These are phyloP conservation scores for Trichoderma gamsii DNA, from an alignment of 495 filamentous ascomycete species.

Conservation along the genomic window DNA sequence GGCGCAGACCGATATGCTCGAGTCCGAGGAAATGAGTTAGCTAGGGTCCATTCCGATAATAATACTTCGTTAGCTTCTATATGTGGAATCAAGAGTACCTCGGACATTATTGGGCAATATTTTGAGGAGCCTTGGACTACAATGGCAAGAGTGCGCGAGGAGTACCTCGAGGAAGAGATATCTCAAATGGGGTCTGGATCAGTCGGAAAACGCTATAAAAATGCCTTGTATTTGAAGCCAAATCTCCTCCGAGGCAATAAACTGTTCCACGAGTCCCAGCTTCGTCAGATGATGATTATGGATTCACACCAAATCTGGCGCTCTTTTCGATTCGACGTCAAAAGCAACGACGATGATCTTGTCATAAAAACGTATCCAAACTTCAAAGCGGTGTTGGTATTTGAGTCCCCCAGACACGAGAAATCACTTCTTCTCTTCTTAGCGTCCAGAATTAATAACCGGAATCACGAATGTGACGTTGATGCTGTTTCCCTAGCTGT, in stretches of 20 bases:
- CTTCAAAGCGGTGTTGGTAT: not conserved
- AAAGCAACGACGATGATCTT: not conserved
- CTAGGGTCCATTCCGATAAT: not conserved
- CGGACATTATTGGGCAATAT: not conserved
- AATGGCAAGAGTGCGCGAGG: not conserved
- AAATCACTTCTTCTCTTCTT: not conserved
- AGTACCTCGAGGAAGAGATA: not conserved
- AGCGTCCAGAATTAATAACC: not conserved
- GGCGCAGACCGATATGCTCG: not conserved
- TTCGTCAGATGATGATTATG: not conserved
- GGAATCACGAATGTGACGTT: not conserved
- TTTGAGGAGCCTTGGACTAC: not conserved
- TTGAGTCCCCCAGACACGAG: not conserved
- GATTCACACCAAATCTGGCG: not conserved
- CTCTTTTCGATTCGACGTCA: not conserved
- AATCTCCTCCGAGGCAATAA: not conserved
- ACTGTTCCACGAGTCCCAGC: not conserved
- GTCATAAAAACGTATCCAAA: not conserved
- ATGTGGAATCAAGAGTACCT: not conserved
- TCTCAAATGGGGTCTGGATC: not conserved
- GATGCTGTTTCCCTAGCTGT: not conserved
- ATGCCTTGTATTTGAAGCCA: not conserved
- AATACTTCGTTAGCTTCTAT: not conserved
- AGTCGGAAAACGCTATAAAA: not conserved
- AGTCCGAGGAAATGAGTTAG: not conserved